phyloP scores from a whole-genome alignment of 2,329 filamentous ascomycete genomes.

The Laburnicola sp. region DNA sequence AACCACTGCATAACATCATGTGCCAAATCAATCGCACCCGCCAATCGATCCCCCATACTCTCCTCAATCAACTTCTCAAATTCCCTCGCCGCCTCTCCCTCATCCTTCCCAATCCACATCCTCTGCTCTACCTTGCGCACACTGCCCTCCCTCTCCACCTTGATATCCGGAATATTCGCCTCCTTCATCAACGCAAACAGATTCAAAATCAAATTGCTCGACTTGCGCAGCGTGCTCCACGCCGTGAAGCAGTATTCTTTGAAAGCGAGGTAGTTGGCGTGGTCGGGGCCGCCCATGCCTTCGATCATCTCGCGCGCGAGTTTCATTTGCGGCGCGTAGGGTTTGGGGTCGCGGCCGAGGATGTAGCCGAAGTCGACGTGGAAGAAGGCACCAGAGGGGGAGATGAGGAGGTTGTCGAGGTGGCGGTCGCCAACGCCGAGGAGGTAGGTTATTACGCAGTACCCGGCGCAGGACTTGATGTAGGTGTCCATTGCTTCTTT shows the following conservation, averaged over 20 bases:
- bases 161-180: constrained; percentile 94
- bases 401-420: constrained; percentile 89
- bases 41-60: constrained; percentile 78
- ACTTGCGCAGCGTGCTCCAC: constrained; percentile 88
- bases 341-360: constrained; percentile 93
- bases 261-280: constrained; percentile 82
- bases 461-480: constrained; percentile 92
- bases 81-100: constrained; percentile 87
- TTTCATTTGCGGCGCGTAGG: constrained; percentile 96
- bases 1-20: constrained; percentile 94
- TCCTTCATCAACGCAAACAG: constrained; percentile 97
- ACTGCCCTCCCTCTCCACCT: constrained; percentile 87
- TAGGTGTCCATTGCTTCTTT: constrained; percentile 95
- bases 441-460: constrained; percentile 98
- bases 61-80: constrained; percentile 91
- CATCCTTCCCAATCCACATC: constrained; percentile 86
- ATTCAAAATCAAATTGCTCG: constrained; percentile 87
- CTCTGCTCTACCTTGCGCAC: constrained; percentile 93
- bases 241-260: constrained; percentile 96
- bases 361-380: constrained; percentile 99
- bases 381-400: constrained; percentile 92
- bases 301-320: constrained; percentile 98
- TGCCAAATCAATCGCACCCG: constrained; percentile 90
- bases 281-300: constrained; percentile 86
- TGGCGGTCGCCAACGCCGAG: constrained; percentile 95